These are phyloP conservation scores for Brassica nigra DNA, from an alignment of 345 rosid genomes.

Conservation along the genomic window DNA sequence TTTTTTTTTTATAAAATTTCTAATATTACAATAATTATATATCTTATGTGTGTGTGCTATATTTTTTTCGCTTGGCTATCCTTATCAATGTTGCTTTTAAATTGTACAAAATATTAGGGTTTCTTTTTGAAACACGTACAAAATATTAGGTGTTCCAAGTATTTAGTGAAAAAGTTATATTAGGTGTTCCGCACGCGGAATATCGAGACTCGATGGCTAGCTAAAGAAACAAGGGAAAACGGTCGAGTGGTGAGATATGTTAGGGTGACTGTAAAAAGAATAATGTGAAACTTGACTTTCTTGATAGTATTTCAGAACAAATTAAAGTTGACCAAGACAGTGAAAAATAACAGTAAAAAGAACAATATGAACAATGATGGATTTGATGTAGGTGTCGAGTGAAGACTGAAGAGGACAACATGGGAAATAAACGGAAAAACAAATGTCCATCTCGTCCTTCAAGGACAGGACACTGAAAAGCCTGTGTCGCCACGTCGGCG, in stretches of 20 bases:
- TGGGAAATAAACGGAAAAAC: neutral
- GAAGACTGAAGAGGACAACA: neutral
- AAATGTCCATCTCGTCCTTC: neutral
- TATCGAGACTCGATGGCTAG: neutral
- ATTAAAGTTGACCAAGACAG: constrained; percentile 2
- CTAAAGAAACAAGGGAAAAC: neutral
- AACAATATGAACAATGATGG: neutral
- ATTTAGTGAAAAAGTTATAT: no score
- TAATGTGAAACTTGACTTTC: neutral
- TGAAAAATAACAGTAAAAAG: neutral
- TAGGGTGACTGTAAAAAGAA: neutral
- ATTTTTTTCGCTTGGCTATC: neutral
- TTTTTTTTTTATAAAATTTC: no score
- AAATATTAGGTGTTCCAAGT: no score
- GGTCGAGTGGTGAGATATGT: neutral
- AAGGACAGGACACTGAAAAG: constrained; percentile 45
- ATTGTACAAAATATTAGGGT: neutral
- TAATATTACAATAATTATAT: no score
- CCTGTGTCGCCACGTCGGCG: constrained; percentile 40
- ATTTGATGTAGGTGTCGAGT: neutral
- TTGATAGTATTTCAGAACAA: neutral
- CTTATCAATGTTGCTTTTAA: neutral
- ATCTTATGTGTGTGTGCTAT: neutral
- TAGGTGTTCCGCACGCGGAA: no score
- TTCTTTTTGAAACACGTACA: no score